Conservation (phyloP, 2,329 filamentous ascomycete genomes). For the Fusarium sp. region DNA sequence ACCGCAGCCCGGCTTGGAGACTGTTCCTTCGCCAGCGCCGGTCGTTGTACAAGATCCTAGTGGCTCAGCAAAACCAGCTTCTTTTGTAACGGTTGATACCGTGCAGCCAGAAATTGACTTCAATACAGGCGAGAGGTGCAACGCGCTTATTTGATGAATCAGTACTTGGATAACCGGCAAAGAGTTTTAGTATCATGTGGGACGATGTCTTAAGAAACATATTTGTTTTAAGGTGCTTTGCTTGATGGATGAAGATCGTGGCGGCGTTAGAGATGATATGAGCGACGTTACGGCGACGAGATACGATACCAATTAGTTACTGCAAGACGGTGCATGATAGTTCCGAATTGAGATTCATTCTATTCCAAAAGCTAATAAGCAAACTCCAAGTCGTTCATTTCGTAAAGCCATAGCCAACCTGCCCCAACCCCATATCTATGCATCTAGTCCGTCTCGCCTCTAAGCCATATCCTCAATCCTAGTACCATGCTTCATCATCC, state of each 20-base stretch:
- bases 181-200: background rate
- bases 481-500: background rate
- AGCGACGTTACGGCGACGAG: background rate
- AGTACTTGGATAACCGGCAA: background rate
- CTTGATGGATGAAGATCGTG: too few relatives aligned
- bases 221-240: background rate
- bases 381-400: background rate
- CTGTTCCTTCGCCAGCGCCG: background rate
- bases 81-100: slow-evolving; percentile 2
- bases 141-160: slow-evolving; percentile 1
- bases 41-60: slow-evolving; percentile 9
- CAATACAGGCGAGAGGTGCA: background rate
- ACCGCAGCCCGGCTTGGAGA: background rate
- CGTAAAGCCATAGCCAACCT: background rate
- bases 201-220: background rate
- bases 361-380: background rate
- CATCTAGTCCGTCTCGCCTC: background rate
- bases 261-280: too few relatives aligned
- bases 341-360: background rate
- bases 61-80: background rate
- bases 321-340: background rate
- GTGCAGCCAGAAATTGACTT: background rate
- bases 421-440: too few relatives aligned
- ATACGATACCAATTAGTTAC: background rate
- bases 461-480: background rate